Base-by-base conservation (phyloP, 2,329 filamentous ascomycete species). In the Hypoxylon sp. region DNA sequence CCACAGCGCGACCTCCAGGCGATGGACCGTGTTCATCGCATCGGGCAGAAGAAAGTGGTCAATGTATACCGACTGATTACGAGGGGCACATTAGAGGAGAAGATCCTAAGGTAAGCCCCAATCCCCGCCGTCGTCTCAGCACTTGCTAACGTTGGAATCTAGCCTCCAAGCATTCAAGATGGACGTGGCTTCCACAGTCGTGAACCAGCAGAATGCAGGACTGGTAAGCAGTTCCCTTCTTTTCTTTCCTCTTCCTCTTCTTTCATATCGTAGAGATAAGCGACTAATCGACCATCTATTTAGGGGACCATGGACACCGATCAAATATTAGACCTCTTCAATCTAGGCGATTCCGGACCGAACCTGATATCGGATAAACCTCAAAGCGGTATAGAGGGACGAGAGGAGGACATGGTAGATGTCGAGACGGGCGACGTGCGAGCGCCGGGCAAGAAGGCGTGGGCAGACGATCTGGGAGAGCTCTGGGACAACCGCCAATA, bases 31-130 rank as follows among this genome's bases (percentile, higher is more conserved):
- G 95, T 95, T 7, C 95, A 99, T 81, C 88, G 95, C 67, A 98
- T 99, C 69, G 95, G 95, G 1, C 95, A 99, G 79, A 99, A 99
- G 86, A 99, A 98, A 84, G 95, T 98, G 31, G 95, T 99, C 67
- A 99, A 99, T 71, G 95, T 99, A 13, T 99, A 99, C 76, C 92
- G 95, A 20, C 83, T 99, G 65, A 95, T 99, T 69, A 99, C 95
- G 4, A 86, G 95, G 66, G 95, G 95, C 62, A 99, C 96, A 1
- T 79, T 99, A 45, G 95, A 99, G 76, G 95, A 99, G 81, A 99
- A 99, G 85, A 99, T 99, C 71, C 80, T 99, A 70, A 96, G 70
- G 70, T 72, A 65, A 63, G 69, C 26, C 33, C 47, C 38, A 37
- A 23, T 17, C 40, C 8, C 15, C 4, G 13, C 7, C 24, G n/a